Evolutionary conservation across 495 filamentous ascomycete species (phyloP).

Genomic region (Lophium mytilinum): DNA sequence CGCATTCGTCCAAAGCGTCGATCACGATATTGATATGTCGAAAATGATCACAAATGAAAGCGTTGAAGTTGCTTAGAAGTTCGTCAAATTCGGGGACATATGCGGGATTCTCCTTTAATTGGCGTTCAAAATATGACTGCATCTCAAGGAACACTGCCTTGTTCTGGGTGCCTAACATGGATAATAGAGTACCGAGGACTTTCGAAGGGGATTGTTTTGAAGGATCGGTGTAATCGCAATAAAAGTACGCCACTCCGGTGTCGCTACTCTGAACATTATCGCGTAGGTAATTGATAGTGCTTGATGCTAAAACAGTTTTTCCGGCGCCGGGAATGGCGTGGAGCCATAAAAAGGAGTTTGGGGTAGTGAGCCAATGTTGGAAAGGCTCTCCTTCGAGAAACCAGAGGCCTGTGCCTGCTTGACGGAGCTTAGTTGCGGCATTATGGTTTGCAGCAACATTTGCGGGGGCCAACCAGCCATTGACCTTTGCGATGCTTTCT

Average conservation of each 20-base stretch:
- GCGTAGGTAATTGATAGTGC: conserved; percentile 1
- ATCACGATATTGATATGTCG: background rate
- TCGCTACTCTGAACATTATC: conserved; percentile 1
- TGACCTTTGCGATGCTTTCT: background rate
- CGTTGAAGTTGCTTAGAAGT: background rate
- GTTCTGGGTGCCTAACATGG: background rate
- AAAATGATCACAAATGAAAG: background rate
- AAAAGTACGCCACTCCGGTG: conserved; percentile 1
- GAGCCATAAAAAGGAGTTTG: conserved; percentile 1
- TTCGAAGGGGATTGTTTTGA: background rate
- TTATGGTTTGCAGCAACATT: conserved; percentile 1
- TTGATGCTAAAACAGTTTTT: background rate
- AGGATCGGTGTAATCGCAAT: background rate
- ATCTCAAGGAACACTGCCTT: background rate
- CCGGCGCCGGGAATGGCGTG: conserved; percentile 2
- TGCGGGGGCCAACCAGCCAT: conserved; percentile 2
- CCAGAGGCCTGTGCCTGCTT: background rate
- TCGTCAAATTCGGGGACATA: background rate
- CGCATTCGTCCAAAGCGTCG: background rate
- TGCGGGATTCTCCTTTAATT: background rate
- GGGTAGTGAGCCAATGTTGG: background rate
- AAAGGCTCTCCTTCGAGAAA: background rate
- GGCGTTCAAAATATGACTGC: background rate
- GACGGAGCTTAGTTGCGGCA: background rate
- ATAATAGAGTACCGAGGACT: background rate